Conservation (phyloP, 768 basidiomycete genomes). For the Termitomyces sp. region DNA sequence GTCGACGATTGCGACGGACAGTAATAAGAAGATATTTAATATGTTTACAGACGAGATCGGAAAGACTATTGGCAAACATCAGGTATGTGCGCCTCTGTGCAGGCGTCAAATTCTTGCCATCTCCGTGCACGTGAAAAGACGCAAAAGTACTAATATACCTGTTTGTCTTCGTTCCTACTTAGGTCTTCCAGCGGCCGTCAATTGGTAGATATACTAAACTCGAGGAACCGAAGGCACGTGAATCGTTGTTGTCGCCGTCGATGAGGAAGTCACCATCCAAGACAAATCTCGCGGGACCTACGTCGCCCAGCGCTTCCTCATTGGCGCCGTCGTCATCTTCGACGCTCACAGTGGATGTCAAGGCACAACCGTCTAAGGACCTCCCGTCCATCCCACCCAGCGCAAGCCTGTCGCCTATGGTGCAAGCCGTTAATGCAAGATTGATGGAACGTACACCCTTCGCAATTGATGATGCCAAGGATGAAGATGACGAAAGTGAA, state of each 20-base stretch:
- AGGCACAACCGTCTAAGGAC: constrained; percentile 23
- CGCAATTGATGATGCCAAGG: constrained; percentile 93
- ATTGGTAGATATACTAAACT: constrained; percentile 83
- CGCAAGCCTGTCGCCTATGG: constrained; percentile 52
- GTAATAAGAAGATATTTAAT: constrained; percentile 92
- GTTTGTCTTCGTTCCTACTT: not conserved
- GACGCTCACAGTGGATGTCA: constrained; percentile 48
- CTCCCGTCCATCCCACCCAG: constrained; percentile 30
- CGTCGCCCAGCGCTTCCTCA: constrained; percentile 23
- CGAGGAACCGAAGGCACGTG: constrained; percentile 86
- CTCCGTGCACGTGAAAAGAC: not conserved
- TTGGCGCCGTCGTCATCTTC: constrained; percentile 38
- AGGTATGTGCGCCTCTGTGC: constrained; percentile 38
- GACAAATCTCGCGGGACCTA: constrained; percentile 38
- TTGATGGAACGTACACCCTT: constrained; percentile 92
- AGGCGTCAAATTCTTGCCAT: not conserved
- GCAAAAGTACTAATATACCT: not conserved
- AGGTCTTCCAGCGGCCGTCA: constrained; percentile 75
- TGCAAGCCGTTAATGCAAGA: constrained; percentile 75
- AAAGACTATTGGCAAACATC: constrained; percentile 91
- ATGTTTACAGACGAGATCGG: constrained; percentile 93
- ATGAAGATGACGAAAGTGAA: constrained; percentile 58
- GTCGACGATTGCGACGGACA: constrained; percentile 86
- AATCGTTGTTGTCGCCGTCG: constrained; percentile 74
- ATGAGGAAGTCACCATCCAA: constrained; percentile 60